These are phyloP conservation scores for Alternaria panax DNA, from an alignment of 2,329 filamentous ascomycete species.

Conservation along the genomic window DNA sequence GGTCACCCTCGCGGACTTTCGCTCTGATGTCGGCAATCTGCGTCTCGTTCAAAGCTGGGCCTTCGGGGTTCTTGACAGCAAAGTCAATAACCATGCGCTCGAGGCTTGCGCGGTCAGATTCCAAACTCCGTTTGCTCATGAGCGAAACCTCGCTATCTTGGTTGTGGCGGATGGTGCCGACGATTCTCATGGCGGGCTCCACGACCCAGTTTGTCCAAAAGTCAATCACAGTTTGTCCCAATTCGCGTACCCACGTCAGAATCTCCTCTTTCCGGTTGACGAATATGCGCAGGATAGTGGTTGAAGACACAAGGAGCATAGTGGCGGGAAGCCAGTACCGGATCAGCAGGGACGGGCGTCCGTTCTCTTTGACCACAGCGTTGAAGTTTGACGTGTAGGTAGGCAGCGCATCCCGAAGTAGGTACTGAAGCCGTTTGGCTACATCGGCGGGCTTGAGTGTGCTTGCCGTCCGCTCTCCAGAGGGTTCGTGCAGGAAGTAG, in stretches of 20 bases:
- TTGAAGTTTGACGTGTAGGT: constrained; percentile 67
- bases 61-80: constrained; percentile 78
- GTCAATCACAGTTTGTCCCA: constrained; percentile 80
- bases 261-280: constrained; percentile 79
- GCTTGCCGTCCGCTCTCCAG: constrained; percentile 43
- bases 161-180: constrained; percentile 93
- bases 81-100: constrained; percentile 99
- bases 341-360: constrained; percentile 75
- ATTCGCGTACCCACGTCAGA: constrained; percentile 76
- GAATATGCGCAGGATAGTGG: constrained; percentile 82
- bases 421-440: constrained; percentile 70
- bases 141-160: constrained; percentile 92
- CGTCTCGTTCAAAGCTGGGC: constrained; percentile 67
- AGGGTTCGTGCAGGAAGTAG: constrained; percentile 52
- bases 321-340: constrained; percentile 88
- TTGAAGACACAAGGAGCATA: constrained; percentile 75
- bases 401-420: constrained; percentile 74
- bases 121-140: constrained; percentile 91
- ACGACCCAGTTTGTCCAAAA: constrained; percentile 98
- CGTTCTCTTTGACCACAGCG: constrained; percentile 67
- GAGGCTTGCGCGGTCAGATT: constrained; percentile 87
- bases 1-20: constrained; percentile 88
- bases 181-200: constrained; percentile 80
- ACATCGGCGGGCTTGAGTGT: constrained; percentile 61
- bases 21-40: constrained; percentile 77